Percentiles rank a stretch among this genome's conserved stretches.
phyloP scores from a whole-genome alignment of 768 basidiomycete genomes.

The Lentinula aciculospora region DNA sequence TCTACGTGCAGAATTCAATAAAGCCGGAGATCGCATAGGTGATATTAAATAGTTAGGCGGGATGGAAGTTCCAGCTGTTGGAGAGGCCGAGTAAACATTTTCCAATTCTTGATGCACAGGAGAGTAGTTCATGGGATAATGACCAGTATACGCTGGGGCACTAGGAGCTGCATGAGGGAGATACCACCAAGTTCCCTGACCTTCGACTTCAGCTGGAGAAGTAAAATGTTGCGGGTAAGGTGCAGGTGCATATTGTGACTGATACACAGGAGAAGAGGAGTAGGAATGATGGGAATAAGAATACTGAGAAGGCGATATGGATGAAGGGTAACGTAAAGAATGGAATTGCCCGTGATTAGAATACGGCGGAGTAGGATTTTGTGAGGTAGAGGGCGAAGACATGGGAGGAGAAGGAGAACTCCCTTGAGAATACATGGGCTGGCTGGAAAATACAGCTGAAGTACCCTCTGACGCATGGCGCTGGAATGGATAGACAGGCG shows the following conservation, averaged over 20 bases:
- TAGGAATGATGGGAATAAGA: conserved; percentile 30
- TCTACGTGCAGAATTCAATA: neutral
- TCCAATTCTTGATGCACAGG: conserved; percentile 19
- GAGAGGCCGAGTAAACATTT: conserved; percentile 12
- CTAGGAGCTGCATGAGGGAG: conserved; percentile 24
- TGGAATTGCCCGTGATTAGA: conserved; percentile 22
- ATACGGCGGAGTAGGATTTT: conserved; percentile 20
- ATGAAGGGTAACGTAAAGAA: conserved; percentile 28
- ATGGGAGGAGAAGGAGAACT: conserved; percentile 18
- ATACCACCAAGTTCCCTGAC: conserved; percentile 53
- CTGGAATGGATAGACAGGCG: conserved; percentile 34
- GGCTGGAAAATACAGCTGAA: conserved; percentile 22
- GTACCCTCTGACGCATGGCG: conserved; percentile 25
- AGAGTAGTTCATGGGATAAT: conserved; percentile 25
- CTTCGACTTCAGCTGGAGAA: conserved; percentile 27
- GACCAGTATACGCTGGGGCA: conserved; percentile 24
- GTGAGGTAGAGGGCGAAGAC: conserved; percentile 16
- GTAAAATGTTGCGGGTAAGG: conserved; percentile 31
- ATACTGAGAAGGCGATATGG: conserved; percentile 26
- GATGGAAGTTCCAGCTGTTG: conserved; percentile 15
- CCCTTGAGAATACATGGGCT: conserved; percentile 19
- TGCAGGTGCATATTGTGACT: conserved; percentile 28
- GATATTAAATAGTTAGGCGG: conserved; percentile 13
- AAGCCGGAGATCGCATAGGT: neutral
- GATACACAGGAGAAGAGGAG: conserved; percentile 29